Percentiles rank a stretch among this genome's conserved stretches.
Evolutionary conservation across 371 early-diverging fungal genomes (phyloP).

Genomic region (Mucor sp.): DNA sequence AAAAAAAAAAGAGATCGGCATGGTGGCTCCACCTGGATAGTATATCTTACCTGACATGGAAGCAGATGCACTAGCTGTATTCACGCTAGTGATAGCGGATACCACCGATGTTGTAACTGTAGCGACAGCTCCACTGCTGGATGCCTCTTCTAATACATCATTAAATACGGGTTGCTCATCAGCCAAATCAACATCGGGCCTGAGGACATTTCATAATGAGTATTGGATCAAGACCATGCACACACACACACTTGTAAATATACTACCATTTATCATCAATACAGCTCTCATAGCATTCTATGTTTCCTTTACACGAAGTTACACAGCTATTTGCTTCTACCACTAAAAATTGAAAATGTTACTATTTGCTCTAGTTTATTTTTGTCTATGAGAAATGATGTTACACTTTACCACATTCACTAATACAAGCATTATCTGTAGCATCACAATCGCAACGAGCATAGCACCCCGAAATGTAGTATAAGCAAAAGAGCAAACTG

Average conservation of each 20-base stretch:
- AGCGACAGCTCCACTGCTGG: not conserved
- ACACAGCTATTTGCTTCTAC: constrained; percentile 18
- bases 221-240: too few species aligned
- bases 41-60: not conserved
- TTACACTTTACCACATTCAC: constrained; percentile 1
- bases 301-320: constrained; percentile 11
- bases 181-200: not conserved
- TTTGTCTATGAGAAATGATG: not conserved
- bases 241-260: constrained; percentile 4
- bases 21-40: not conserved
- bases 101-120: not conserved
- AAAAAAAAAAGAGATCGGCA: too few species aligned
- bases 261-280: constrained; percentile 21
- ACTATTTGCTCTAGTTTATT: not conserved
- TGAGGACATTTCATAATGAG: not conserved
- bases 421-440: not conserved
- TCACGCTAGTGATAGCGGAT: not conserved
- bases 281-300: constrained; percentile 12
- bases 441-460: not conserved
- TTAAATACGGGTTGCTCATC: not conserved
- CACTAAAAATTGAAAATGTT: not conserved
- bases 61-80: not conserved
- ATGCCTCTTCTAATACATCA: not conserved
- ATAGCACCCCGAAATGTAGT: not conserved
- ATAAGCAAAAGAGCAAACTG: not conserved